Evolutionary conservation across 768 basidiomycete species (phyloP).

Genomic region (Mycena indigotica): DNA sequence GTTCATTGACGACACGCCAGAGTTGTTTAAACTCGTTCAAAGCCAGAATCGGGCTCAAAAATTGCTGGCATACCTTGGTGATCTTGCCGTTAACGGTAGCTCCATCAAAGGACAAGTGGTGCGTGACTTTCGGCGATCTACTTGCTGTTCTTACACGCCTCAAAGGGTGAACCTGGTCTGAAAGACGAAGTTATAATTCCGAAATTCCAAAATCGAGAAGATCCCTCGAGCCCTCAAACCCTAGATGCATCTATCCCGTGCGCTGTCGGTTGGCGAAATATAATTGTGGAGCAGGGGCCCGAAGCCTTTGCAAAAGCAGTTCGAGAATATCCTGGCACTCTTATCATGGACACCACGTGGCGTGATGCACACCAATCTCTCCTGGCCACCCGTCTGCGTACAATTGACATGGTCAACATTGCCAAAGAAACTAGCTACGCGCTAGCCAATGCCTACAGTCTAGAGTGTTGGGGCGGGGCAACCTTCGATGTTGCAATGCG

Average conservation of each 20-base stretch:
- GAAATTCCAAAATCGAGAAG: conserved; percentile 73
- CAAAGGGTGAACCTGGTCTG: conserved; percentile 90
- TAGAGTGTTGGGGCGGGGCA: conserved; percentile 99
- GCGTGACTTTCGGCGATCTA: conserved; percentile 15
- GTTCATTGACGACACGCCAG: conserved; percentile 99
- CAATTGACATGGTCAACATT: conserved; percentile 97
- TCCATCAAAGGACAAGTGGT: conserved; percentile 93
- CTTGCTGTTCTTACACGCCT: neutral
- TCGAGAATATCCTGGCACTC: conserved; percentile 89
- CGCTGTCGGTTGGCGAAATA: conserved; percentile 93
- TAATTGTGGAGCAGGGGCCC: conserved; percentile 96
- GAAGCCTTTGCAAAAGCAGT: conserved; percentile 99
- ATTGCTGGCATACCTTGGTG: conserved; percentile 93
- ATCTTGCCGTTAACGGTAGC: conserved; percentile 96
- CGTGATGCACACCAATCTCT: conserved; percentile 98
- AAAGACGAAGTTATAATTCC: conserved; percentile 87
- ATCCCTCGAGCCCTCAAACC: conserved; percentile 65
- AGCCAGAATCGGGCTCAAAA: conserved; percentile 99
- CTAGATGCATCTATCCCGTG: conserved; percentile 85
- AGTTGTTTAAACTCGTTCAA: conserved; percentile 97
- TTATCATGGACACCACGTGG: conserved; percentile 99
- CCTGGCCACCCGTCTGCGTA: conserved; percentile 93
- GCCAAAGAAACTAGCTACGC: conserved; percentile 97
- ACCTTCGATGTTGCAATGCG: conserved; percentile 99
- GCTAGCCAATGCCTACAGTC: conserved; percentile 90